Base-by-base conservation (phyloP, 352 stramenopile species). In the Globisporangium megalacanthum region DNA sequence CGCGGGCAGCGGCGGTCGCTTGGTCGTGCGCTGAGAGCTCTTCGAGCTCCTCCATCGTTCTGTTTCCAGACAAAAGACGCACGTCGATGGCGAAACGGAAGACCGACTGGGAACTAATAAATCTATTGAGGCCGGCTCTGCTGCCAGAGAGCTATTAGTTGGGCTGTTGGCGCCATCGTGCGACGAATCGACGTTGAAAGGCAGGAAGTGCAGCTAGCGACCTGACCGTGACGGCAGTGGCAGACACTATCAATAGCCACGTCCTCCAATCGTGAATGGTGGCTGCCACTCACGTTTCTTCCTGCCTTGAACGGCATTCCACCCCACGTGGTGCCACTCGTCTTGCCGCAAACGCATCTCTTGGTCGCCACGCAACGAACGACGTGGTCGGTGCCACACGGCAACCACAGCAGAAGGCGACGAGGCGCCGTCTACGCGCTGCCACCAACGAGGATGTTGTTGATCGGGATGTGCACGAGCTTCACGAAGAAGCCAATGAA, bases 401-500 rank as follows among this genome's bases (percentile, higher is more conserved):
- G 35, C 35, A 39, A 39, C 35, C 35, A 39, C 35, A 39, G 35
- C 35, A 39, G 52, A n/a, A 35, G 42, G 20, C 10, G 15, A 6
- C 2, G 8, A 19, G 48, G 5, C n/a, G 52, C 51, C 25, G 25
- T 29, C 77, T 92, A 96, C 49, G 80, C 75, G 66, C 80, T 88
- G 49, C 82, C 77, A 66, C 93, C 92, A 61, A 98, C 91, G 37
- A 99, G 84, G 82, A 99, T 99, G 84, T 99, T 99, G 89, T 99
- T 99, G 82, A 99, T 99, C 44, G 97, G 97, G 69, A 99, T 99
- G 86, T 99, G 97, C 72, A 99, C 92, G 56, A 99, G 89, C 89
- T 99, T 99, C 63, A 99, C 96, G 76, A 99, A 99, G 88, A 99
- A 99, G 60, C 97, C 97, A 73, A 99, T 98, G 75, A 99, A 98